phyloP scores from a whole-genome alignment of 768 basidiomycete species.

The Roridomyces roridus region DNA sequence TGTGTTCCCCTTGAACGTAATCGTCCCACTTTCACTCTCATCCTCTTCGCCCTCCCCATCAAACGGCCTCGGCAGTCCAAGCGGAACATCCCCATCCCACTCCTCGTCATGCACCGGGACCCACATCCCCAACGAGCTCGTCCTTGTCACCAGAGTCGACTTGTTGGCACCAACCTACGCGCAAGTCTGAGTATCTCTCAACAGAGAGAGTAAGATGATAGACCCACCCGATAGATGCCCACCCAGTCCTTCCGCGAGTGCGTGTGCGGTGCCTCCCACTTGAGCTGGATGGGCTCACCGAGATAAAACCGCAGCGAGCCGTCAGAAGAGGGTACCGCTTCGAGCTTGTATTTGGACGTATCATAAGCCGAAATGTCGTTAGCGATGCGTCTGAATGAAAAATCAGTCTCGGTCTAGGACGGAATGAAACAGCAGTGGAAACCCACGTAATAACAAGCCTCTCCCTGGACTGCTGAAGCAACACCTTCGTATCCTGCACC shows the following conservation, averaged over 20 bases:
- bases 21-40: constrained; percentile 63
- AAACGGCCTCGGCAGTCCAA: constrained; percentile 49
- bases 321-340: constrained; percentile 57
- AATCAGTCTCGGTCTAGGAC: constrained; percentile 2
- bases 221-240: constrained; percentile 81
- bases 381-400: constrained; percentile 70
- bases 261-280: constrained; percentile 85
- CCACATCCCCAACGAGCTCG: constrained; percentile 91
- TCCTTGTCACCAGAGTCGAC: constrained; percentile 81
- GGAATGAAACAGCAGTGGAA: neutral
- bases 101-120: constrained; percentile 89
- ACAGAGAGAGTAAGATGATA: neutral
- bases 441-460: constrained; percentile 90
- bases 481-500: constrained; percentile 89
- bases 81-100: constrained; percentile 88
- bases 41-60: constrained; percentile 34
- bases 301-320: constrained; percentile 76
- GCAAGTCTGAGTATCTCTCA: no score
- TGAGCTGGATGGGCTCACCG: constrained; percentile 86
- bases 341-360: constrained; percentile 76
- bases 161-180: constrained; percentile 85
- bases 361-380: constrained; percentile 84
- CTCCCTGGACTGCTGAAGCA: constrained; percentile 91
- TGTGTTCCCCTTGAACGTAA: constrained; percentile 78
- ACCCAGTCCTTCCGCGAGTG: constrained; percentile 97